Conservation (phyloP, 768 basidiomycete species). For the Trametes meyenii region DNA sequence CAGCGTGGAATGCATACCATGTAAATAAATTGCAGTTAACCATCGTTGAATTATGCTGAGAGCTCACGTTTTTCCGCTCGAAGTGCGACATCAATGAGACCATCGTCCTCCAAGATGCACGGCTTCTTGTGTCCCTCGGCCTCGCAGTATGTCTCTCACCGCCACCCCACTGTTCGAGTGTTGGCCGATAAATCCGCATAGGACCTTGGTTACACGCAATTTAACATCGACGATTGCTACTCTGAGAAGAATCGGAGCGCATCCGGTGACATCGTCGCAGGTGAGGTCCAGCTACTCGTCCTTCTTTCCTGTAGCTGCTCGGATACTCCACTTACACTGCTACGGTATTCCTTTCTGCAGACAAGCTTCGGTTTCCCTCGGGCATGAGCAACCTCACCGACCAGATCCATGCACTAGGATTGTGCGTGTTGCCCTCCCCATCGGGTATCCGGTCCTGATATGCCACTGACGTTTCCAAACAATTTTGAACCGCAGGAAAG, state of each 20-base stretch:
- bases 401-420: constrained; percentile 55
- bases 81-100: constrained; percentile 63
- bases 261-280: constrained; percentile 57
- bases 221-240: constrained; percentile 70
- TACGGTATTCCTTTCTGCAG: constrained; percentile 33
- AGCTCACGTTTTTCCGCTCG: neutral
- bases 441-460: neutral
- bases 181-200: constrained; percentile 25
- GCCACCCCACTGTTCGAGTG: neutral
- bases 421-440: constrained; percentile 46
- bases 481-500: constrained; percentile 43
- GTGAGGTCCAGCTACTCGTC: constrained; percentile 36
- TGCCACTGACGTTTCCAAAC: neutral
- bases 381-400: constrained; percentile 62
- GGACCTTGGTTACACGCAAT: constrained; percentile 60
- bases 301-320: neutral
- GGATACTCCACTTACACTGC: neutral
- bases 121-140: constrained; percentile 53
- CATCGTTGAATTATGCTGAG: too few species aligned
- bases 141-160: constrained; percentile 37
- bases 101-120: constrained; percentile 52
- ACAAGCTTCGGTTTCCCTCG: constrained; percentile 52
- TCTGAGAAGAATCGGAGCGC: constrained; percentile 56
- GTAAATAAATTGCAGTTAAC: too few species aligned
- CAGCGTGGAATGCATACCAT: constrained; percentile 74